These are phyloP conservation scores for Erodium maritimum DNA, from an alignment of 345 rosid species.

Conservation along the genomic window DNA sequence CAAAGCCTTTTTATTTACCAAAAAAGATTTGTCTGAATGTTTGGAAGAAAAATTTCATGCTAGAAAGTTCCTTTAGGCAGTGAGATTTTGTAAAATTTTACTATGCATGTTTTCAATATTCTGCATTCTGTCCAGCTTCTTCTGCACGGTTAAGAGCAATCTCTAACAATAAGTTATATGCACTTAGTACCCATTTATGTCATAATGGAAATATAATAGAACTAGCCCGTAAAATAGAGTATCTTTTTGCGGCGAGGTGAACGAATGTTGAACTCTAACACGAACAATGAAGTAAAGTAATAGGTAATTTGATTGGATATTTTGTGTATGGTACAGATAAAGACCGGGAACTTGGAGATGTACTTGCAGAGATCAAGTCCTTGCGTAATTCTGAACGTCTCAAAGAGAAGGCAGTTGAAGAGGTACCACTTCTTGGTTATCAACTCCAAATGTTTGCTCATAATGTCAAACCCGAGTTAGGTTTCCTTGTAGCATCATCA, in stretches of 20 bases:
- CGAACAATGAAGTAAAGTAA: too few species aligned
- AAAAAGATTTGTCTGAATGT: background rate
- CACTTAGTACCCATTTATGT: background rate
- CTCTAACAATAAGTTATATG: background rate
- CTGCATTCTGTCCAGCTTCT: background rate
- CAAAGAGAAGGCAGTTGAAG: conserved; percentile 38
- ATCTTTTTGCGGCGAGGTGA: too few species aligned
- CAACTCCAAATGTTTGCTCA: background rate
- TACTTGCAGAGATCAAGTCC: conserved; percentile 29
- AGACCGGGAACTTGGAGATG: conserved; percentile 38
- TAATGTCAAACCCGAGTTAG: too few species aligned
- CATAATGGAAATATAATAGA: background rate
- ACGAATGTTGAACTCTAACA: background rate
- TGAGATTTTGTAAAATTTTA: too few species aligned
- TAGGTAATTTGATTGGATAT: background rate
- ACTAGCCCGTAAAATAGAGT: too few species aligned
- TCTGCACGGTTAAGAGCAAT: background rate
- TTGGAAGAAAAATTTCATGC: background rate
- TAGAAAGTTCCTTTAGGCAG: too few species aligned
- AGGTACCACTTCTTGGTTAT: conserved; percentile 12
- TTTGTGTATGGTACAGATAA: conserved; percentile 20
- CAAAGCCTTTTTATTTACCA: background rate
- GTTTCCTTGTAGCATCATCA: too few species aligned
- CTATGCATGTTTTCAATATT: background rate
- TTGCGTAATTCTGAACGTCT: conserved; percentile 28